Base-by-base conservation (phyloP, 1,139 yeast genomes). In the Geotrichum aggregatum region DNA sequence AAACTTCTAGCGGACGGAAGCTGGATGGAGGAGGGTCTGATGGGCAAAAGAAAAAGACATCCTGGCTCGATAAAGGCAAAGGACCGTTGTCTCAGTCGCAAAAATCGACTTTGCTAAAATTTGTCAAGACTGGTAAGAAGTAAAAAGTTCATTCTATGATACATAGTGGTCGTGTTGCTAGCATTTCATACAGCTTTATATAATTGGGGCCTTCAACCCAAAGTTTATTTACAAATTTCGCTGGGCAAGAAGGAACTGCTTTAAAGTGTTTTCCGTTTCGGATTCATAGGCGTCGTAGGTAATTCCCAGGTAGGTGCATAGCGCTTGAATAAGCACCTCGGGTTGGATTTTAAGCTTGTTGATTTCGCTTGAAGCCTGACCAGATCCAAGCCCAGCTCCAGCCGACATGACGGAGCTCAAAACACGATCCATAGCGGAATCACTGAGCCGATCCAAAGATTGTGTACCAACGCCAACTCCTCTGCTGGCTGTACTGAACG, bases 31-130 rank as follows among this genome's bases (percentile, higher is more conserved):
- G 22, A 18, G 36, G n/a, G n/a, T n/a, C 35, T 19, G 41, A 28
- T 14, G 35, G 14, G 14, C 18, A 38, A 31, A 30, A 16, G 44
- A 39, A 46, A 26, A 31, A 46, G 16, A 38, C 49, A 3, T 52
- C 52, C 8, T 48, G 52, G 51, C 43, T 48, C 1, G 39, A 41
- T 21, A 48, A 48, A 26, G 51, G 49, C 5, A 47, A 51, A 30
- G 52, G 52, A 11, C 52, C 54, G 13, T 28, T 47, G 11, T 44
- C 49, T 6, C 18, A 18, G 10, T 30, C 34, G 10, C 46, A 49
- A 33, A 47, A 49, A 34, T 22, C 49, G 5, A 49, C 44, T 22
- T 41, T 52, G 11, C 45, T 46, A 50, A 52, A 52, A 38, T 52
- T 52, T 39, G 36, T 52, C 31, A 45, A 52, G 36, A 39, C 52